Base-by-base conservation (phyloP, 2,329 filamentous ascomycete species). In the Claviceps sp. region DNA sequence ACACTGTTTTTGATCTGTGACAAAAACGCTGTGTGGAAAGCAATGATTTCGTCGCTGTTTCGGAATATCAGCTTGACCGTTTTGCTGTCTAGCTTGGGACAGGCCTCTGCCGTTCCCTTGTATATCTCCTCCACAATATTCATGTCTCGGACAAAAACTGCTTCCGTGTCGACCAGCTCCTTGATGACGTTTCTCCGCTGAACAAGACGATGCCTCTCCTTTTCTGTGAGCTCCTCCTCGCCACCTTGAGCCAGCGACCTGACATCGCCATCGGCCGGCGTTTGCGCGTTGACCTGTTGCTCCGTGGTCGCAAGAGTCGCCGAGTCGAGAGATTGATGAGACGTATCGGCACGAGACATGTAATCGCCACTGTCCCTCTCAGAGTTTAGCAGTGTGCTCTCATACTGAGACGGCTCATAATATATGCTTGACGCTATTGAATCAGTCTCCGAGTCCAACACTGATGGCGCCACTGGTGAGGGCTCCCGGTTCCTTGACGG, bases 51-150 rank as follows among this genome's bases (percentile, higher is more conserved):
- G 60, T 93, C 86, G 4, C 86, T 90, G 62, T 98, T 98, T 56
- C 88, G 85, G 66, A 98, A 98, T 16, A 98, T 81, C 13, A 86
- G 76, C 63, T 90, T 95, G 60, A 94, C 84, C 56, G 95, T 95
- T 57, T 91, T 86, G 43, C 79, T 72, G 44, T 86, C 87, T 30
- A 96, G 78, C 56, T 88, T 81, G 8, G 88, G 81, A 52, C 86
- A 89, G 11, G 86, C 85, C 58, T 86, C 82, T 1, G 88, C 87
- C 0, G 93, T 97, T 44, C 88, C 89, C 67, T 94, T 95, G 74
- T 97, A 98, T 51, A 98, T 97, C 63, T 97, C 90, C 62, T 95
- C 88, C 2, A 95, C 85, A 50, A 98, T 91, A 65, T 90, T 95
- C 88, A 98, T 91, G 65, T 98, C 93, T 57, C 88, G 82, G 52